Evolutionary conservation across 441 rosid genomes (phyloP), one percentile per base, ranked within the genome.

Genomic region (Jatropha podagrica): DNA sequence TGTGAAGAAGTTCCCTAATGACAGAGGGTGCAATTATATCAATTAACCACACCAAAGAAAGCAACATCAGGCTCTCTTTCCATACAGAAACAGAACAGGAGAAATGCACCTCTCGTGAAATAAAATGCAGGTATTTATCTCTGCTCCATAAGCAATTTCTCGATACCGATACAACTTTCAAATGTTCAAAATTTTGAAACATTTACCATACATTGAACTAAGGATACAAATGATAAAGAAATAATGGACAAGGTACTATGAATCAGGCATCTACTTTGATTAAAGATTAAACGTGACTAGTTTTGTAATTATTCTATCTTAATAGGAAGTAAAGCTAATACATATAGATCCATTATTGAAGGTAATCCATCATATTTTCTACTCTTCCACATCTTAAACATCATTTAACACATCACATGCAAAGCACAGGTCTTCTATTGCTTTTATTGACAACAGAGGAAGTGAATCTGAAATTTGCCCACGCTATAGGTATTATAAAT

Each of bases 1-100:
- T 86, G 52, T 83, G 91, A 73, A 90, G 92, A 40, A 83, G 87
- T 62, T 85, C 88, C 85, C 93, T 89, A 42, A 74, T 52, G 5
- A 68, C 46, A 74, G 65, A 40, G 44, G 44, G 32, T 27, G 20
- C 4, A 51, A 18, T 20, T 5, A 52, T 40, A 75, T 15, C 7
- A 44, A 10, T 51, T 23, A 61, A 26, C 46, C 52, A 38, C 27
- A 48, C 65, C 38, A 69, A 65, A 17, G 40, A 52, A 76, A 77
- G 51, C 26, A n/a, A 17, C 14, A 23, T 44, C 38, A 18, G 13
- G 23, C 32, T 17, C 58, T 26, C 71, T 42, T 27, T 61, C 56
- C 67, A 13, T 40, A 3, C 60, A 56, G 10, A 18, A 56, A 56
- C 60, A 54, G 42, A 10, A 56, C 18, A 54, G 14, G 8, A 18